Conservation (phyloP, 306 rosid genomes). For the Arachis hypogaea region DNA sequence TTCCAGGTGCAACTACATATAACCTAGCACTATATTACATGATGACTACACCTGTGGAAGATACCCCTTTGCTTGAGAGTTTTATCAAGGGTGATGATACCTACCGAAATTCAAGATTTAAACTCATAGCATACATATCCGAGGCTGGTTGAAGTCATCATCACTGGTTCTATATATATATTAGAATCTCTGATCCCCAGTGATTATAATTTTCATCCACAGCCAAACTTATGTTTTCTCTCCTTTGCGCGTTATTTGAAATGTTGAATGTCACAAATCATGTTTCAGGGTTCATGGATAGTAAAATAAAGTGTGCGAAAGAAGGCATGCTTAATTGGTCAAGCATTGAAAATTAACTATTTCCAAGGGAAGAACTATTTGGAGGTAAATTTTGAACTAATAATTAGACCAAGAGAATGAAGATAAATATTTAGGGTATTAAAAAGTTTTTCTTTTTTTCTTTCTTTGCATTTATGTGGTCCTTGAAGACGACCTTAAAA, state of each 20-base stretch:
- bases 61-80: constrained; percentile 63
- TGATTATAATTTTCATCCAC: constrained; percentile 1
- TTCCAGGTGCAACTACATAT: constrained; percentile 80
- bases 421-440: constrained; percentile 5
- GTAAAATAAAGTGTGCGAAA: constrained; percentile 96
- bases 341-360: constrained; percentile 75
- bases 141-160: constrained; percentile 54
- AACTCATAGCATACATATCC: constrained; percentile 90
- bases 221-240: neutral
- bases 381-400: constrained; percentile 58
- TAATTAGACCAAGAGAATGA: constrained; percentile 1
- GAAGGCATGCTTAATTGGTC: constrained; percentile 91
- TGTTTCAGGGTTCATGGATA: constrained; percentile 93
- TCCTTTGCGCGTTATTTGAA: neutral
- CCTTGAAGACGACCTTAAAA: constrained; percentile 4
- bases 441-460: neutral
- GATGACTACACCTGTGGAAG: constrained; percentile 78
- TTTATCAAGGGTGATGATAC: constrained; percentile 85
- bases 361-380: constrained; percentile 83
- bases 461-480: constrained; percentile 7
- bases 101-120: constrained; percentile 86
- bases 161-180: constrained; percentile 20
- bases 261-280: constrained; percentile 3
- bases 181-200: constrained; percentile 17
- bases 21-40: constrained; percentile 81